Conservation (phyloP, 2,329 filamentous ascomycete species). For the Pseudocercospora musae region DNA sequence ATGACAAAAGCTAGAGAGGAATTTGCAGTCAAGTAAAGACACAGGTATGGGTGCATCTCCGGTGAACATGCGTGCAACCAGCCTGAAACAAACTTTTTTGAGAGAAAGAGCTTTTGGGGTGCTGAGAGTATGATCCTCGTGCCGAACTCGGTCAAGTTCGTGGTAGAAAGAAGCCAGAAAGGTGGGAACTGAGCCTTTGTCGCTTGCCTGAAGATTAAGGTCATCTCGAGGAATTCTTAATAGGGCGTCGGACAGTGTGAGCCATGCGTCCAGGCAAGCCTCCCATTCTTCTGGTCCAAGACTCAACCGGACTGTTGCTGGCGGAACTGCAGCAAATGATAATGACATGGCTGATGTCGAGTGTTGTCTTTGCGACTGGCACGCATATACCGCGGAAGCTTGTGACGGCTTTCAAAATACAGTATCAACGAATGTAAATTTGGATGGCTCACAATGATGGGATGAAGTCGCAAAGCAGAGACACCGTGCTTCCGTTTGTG, state of each 20-base stretch:
- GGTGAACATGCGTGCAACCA: slow-evolving; percentile 42
- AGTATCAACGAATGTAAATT: neutral
- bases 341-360: neutral
- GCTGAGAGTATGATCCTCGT: slow-evolving; percentile 20
- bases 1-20: slow-evolving; percentile 66
- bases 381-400: neutral
- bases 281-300: slow-evolving; percentile 73
- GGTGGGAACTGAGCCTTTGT: slow-evolving; percentile 56
- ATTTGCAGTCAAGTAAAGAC: slow-evolving; percentile 59
- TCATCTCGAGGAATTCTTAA: slow-evolving; percentile 54
- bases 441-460: slow-evolving; percentile 4
- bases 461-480: neutral
- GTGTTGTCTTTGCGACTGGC: neutral
- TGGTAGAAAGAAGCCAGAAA: slow-evolving; percentile 69
- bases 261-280: slow-evolving; percentile 73
- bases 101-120: slow-evolving; percentile 49
- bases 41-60: slow-evolving; percentile 36
- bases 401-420: neutral
- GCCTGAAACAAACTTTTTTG: slow-evolving; percentile 61
- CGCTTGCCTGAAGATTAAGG: slow-evolving; percentile 50
- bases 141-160: slow-evolving; percentile 44
- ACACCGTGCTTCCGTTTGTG: slow-evolving; percentile 1
- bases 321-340: slow-evolving; percentile 52
- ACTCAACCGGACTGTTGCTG: slow-evolving; percentile 61
- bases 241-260: slow-evolving; percentile 63